Evolutionary conservation across 345 rosid genomes (phyloP), one percentile per base, ranked within the genome.

Genomic region (Bruguiera sexangula): DNA sequence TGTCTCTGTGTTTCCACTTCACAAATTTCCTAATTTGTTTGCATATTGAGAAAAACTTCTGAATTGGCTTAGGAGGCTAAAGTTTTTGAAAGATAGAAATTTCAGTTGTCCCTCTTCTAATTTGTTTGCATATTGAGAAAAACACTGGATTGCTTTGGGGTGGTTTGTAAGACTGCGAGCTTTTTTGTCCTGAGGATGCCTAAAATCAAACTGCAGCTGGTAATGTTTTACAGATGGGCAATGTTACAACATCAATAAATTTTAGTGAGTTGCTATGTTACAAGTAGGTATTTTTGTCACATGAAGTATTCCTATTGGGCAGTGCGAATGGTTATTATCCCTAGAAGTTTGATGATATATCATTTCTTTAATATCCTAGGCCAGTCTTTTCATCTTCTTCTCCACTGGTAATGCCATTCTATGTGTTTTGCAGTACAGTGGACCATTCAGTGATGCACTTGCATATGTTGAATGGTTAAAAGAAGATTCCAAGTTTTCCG

Each of bases 381-480:
- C 4, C 34, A 6, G 24, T 34, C 0, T 54, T 61, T 34, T 52
- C 22, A 22, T 69, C 29, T 27, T 50, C 21, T 71, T 48, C 37
- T 65, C 60, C 20, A 27, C 56, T 62, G 66, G 48, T 65, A 7
- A 78, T 54, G 24, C 50, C 50, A 43, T 54, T 57, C 57, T 75
- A 68, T 57, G 37, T 75, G 37, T 62, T 73, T 55, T 82, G 89
- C 92, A 88, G 98, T 94, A 82, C 82, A 94, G 98, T 77, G 98
- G 98, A 9, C 97, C 95, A 71, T 81, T 85, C 37, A 74, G 70
- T 77, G 89, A 94, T 67, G 90, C 91, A 76, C 85, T 85, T 73
- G 87, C 86, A 32, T 89, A 94, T 78, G 88, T 87, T 65, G 85
- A 88, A 69, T 91, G 98, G 98, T 50, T 91, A 62, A 91, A 78